Percentiles rank a stretch among this genome's conserved stretches.
Conservation (phyloP, 345 rosid species). For the Euclidium syriacum region DNA sequence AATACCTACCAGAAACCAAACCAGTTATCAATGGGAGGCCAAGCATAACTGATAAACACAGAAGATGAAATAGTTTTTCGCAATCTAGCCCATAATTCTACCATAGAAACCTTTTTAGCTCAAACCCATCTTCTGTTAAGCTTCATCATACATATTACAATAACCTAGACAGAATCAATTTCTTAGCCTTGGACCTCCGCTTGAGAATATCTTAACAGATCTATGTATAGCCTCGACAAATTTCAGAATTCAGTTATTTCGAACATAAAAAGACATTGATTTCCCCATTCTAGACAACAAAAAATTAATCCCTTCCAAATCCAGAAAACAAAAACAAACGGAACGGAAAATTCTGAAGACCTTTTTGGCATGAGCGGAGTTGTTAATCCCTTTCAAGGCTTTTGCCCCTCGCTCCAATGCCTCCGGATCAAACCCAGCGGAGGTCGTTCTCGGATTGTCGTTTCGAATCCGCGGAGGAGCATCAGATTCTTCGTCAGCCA, state of each 20-base stretch:
- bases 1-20: constrained; percentile 47
- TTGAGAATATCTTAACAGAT: neutral
- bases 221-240: neutral
- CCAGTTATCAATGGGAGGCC: constrained; percentile 2
- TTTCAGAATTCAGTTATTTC: neutral
- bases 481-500: constrained; percentile 31
- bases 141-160: neutral
- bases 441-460: constrained; percentile 68
- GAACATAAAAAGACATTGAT: too few species aligned
- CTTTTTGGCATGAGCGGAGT: constrained; percentile 74
- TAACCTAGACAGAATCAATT: neutral
- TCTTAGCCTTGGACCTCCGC: neutral
- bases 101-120: neutral
- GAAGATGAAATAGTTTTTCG: neutral
- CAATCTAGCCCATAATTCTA: neutral
- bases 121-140: neutral
- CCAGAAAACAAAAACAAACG: neutral
- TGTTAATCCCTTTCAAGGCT: constrained; percentile 59
- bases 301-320: neutral
- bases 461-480: constrained; percentile 49
- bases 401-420: constrained; percentile 85
- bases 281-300: neutral
- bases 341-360: constrained; percentile 24
- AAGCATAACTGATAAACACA: neutral
- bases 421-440: constrained; percentile 91